phyloP scores from a whole-genome alignment of 257 asterid species.

The Coffea canephora region DNA sequence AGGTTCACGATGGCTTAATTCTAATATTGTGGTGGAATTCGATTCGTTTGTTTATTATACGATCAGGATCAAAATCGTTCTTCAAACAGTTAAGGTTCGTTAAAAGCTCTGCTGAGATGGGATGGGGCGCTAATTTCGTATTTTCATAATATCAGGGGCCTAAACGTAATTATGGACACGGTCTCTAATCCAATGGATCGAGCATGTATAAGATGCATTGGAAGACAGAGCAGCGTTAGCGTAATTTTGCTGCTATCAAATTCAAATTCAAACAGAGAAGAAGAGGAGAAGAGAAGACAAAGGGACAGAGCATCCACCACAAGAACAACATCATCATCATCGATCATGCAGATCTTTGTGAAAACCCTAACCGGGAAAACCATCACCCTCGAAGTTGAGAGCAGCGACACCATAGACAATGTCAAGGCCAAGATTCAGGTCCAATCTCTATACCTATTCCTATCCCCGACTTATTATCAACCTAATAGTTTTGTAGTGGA shows the following conservation, averaged over 20 bases:
- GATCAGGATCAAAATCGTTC: too few relatives aligned
- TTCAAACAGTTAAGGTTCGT: too few relatives aligned
- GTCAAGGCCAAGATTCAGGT: conserved; percentile 92
- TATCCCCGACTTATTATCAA: background rate
- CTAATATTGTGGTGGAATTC: too few relatives aligned
- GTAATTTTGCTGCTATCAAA: background rate
- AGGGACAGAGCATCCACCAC: background rate
- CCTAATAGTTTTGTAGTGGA: too few relatives aligned
- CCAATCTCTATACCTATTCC: background rate
- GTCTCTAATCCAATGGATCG: too few relatives aligned
- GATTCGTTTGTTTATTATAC: too few relatives aligned
- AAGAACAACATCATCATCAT: background rate
- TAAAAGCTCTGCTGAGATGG: too few relatives aligned
- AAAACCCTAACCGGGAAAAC: conserved; percentile 82
- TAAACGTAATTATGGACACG: too few relatives aligned
- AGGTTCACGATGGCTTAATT: too few relatives aligned
- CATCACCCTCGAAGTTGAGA: conserved; percentile 79
- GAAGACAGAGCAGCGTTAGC: too few relatives aligned
- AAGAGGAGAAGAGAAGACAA: background rate
- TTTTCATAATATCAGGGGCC: background rate
- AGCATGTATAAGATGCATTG: too few relatives aligned
- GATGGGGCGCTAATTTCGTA: background rate
- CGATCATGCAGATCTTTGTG: conserved; percentile 79
- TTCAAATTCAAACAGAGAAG: background rate
- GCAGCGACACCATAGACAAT: conserved; percentile 77